Evolutionary conservation across 225 moss, liverwort and hornwort species (phyloP).

Genomic region (Polytrichum commune): DNA sequence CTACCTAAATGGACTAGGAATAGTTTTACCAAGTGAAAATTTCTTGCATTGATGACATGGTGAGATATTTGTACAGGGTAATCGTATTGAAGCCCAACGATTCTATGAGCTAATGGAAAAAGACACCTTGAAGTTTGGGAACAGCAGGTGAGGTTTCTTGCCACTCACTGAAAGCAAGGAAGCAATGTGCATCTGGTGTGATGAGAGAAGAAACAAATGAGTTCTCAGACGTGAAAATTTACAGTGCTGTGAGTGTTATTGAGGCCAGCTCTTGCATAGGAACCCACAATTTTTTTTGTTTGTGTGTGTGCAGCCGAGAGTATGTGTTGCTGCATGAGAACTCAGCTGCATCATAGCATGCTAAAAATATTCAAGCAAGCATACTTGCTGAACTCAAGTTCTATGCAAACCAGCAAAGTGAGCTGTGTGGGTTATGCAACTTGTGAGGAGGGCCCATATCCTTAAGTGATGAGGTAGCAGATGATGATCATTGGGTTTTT

Average conservation of each 20-base stretch:
- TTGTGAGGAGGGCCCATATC: no score
- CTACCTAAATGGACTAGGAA: background rate
- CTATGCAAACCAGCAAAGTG: background rate
- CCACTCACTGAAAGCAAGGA: background rate
- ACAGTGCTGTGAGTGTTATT: no score
- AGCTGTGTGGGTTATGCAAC: no score
- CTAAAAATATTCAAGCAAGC: no score
- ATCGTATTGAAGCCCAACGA: constrained; percentile 80
- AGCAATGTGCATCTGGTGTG: background rate
- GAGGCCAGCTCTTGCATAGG: no score
- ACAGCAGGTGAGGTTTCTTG: constrained; percentile 78
- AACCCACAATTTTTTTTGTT: background rate
- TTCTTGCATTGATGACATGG: background rate
- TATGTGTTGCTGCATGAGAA: constrained; percentile 97
- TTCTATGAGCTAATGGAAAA: constrained; percentile 96
- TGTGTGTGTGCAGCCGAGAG: constrained; percentile 74
- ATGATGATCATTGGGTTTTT: no score
- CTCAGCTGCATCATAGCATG: constrained; percentile 54
- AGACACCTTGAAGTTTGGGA: constrained; percentile 95
- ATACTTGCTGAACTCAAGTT: background rate
- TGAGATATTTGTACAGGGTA: constrained; percentile 49
- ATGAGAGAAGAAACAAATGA: no score
- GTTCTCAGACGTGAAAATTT: no score
- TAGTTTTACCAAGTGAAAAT: background rate
- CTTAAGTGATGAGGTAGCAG: no score